phyloP scores from a whole-genome alignment of 1,284 basidiomycete species.

The Psilocybe mexicana region DNA sequence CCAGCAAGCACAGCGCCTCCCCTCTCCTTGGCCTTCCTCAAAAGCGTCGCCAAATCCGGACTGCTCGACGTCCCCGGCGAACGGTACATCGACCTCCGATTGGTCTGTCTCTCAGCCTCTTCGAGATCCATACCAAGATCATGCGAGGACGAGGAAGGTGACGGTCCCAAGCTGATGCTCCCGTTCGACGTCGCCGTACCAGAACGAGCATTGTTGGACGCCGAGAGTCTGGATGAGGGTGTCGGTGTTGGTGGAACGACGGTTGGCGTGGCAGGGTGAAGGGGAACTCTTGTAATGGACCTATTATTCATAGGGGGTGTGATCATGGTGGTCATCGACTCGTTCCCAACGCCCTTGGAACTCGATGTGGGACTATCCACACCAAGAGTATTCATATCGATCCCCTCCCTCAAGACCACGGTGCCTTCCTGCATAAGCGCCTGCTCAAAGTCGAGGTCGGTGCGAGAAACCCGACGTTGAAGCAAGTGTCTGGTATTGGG shows the following conservation, averaged over 20 bases:
- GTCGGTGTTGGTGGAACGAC: constrained; percentile 35
- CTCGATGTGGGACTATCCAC: constrained; percentile 30
- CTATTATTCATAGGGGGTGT: constrained; percentile 18
- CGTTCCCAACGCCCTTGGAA: constrained; percentile 24
- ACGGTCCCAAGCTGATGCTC: constrained; percentile 13
- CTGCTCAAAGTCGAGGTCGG: constrained; percentile 78
- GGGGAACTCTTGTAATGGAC: constrained; percentile 25
- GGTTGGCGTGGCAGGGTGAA: constrained; percentile 26
- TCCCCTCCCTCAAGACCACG: constrained; percentile 63
- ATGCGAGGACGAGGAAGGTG: constrained; percentile 46
- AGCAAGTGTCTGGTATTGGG: constrained; percentile 30
- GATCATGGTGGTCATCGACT: constrained; percentile 10
- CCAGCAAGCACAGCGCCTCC: constrained; percentile 43
- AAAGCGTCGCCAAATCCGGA: constrained; percentile 83
- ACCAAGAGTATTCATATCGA: constrained; percentile 68
- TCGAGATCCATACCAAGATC: constrained; percentile 67
- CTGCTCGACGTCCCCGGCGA: constrained; percentile 86
- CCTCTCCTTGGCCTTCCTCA: constrained; percentile 77
- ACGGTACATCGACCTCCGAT: constrained; percentile 82
- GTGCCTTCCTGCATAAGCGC: constrained; percentile 67
- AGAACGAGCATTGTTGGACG: constrained; percentile 7
- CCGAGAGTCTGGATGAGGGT: constrained; percentile 31
- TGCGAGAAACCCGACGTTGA: constrained; percentile 59
- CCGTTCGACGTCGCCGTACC: neutral
- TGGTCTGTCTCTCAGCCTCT: constrained; percentile 64